Percentiles rank a stretch among this genome's conserved stretches.
phyloP scores from a whole-genome alignment of 192 early-diverging fungal species.

The Phycomyces nitens region DNA sequence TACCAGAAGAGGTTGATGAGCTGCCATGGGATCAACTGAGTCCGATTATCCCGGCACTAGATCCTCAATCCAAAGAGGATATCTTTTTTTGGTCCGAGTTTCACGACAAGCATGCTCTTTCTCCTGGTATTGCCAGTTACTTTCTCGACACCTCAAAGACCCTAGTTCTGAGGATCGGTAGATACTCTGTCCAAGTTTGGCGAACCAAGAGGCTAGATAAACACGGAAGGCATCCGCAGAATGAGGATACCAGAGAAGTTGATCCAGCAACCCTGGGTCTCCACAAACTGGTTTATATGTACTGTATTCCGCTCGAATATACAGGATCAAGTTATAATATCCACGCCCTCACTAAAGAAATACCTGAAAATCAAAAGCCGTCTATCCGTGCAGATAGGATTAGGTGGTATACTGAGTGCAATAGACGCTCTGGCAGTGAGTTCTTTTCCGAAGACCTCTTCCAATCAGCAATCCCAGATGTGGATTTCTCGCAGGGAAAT shows the following conservation, averaged over 20 bases:
- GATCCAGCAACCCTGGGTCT: neutral
- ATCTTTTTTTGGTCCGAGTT: neutral
- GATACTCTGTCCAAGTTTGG: constrained; percentile 1
- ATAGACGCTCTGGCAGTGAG: neutral
- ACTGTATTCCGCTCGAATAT: neutral
- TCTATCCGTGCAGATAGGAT: neutral
- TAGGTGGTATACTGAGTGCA: neutral
- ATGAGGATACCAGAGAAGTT: neutral
- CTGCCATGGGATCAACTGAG: neutral
- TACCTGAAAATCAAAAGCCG: neutral
- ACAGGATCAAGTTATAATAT: neutral
- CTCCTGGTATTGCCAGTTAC: neutral
- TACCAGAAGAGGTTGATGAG: neutral
- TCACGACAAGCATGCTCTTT: neutral
- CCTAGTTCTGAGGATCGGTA: neutral
- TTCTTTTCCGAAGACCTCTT: too few species aligned
- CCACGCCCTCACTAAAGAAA: neutral
- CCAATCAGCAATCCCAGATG: neutral
- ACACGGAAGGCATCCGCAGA: neutral
- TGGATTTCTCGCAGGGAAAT: neutral
- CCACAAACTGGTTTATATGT: neutral
- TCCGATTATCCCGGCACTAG: neutral
- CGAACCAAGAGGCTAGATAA: neutral
- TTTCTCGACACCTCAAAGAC: neutral
- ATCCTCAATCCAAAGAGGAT: neutral